phyloP scores from a whole-genome alignment of 2,329 filamentous ascomycete genomes.

The Cryphonectria parasitica region DNA sequence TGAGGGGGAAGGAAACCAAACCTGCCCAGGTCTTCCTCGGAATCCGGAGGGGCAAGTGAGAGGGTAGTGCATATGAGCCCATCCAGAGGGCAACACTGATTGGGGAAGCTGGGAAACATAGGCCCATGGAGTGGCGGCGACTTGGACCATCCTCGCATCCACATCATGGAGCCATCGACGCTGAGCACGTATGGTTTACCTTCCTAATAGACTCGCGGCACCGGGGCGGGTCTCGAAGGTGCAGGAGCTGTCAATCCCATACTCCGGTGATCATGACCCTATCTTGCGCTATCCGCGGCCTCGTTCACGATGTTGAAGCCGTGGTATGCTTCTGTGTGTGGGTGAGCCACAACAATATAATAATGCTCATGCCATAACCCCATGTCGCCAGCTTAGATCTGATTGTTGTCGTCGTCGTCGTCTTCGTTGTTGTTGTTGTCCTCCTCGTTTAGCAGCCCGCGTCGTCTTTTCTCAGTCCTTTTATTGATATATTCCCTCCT shows the following conservation, averaged over 20 bases:
- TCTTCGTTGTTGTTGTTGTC: not conserved
- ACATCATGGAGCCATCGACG: not conserved
- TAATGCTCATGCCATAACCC: not conserved
- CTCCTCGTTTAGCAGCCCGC: not conserved
- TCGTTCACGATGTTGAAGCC: not conserved
- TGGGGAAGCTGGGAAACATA: not conserved
- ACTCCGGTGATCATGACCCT: constrained; percentile 14
- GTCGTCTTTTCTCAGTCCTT: not conserved
- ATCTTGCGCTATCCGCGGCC: not conserved
- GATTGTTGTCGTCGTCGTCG: too few relatives aligned
- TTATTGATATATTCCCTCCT: not conserved
- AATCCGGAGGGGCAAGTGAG: not conserved
- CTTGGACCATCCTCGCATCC: not conserved
- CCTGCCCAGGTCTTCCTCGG: not conserved
- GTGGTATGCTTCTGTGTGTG: not conserved
- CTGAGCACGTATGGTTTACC: constrained; percentile 14
- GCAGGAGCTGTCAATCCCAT: not conserved
- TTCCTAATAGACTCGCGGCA: constrained; percentile 10
- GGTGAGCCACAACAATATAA: not conserved
- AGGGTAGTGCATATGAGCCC: not conserved
- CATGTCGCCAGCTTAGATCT: not conserved
- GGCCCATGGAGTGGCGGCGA: not conserved
- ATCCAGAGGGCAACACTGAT: not conserved
- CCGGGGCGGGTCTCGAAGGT: not conserved
- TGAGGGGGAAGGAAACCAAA: not conserved